Conservation (phyloP, 140 eudicot genomes). For the Flaveria floridana region DNA sequence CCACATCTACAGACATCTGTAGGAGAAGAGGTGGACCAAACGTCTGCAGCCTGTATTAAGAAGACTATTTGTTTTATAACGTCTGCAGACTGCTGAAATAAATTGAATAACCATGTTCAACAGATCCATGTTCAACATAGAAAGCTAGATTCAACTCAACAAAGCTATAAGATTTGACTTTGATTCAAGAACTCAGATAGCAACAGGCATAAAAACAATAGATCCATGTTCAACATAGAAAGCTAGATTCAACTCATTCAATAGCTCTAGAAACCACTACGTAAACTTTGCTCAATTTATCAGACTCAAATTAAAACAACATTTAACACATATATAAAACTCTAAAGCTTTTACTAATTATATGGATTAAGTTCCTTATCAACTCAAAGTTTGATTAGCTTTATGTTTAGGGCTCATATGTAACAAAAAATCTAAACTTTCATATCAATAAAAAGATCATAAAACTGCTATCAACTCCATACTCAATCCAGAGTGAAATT, state of each 20-base stretch:
- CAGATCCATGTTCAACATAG: too few species aligned
- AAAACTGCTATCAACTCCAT: neutral
- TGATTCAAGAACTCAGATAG: neutral
- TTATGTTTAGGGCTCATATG: neutral
- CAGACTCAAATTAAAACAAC: neutral
- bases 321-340: constrained; percentile 1
- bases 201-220: neutral
- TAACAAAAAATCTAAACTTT: neutral
- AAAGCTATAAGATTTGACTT: neutral
- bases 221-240: constrained; percentile 4
- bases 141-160: too few species aligned
- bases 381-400: constrained; percentile 4
- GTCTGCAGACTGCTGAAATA: too few species aligned
- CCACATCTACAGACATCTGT: too few species aligned
- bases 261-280: neutral
- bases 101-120: too few species aligned
- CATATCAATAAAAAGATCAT: neutral
- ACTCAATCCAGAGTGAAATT: neutral
- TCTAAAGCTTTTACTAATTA: neutral
- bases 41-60: too few species aligned
- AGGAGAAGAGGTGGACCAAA: too few species aligned
- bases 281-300: neutral
- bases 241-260: neutral
- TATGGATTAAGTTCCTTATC: neutral
- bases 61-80: too few species aligned